A percentile compares a stretch with the other conserved stretches of the same genome.
phyloP scores from a whole-genome alignment of 805 yeast genomes.

The Hanseniaspora vineae region DNA sequence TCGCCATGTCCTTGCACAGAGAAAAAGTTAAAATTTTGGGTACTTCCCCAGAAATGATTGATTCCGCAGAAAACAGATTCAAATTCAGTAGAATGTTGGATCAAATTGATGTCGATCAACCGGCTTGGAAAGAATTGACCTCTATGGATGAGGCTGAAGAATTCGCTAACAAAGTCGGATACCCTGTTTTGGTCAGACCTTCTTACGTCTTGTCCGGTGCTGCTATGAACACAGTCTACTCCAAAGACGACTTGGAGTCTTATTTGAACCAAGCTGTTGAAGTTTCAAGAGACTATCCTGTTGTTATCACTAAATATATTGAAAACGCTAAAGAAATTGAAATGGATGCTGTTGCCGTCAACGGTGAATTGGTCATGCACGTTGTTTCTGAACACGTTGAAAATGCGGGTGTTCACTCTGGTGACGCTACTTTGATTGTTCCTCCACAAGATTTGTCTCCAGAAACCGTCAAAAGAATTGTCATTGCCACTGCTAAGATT shows the following conservation, averaged over 20 bases:
- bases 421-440: constrained; percentile 90
- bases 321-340: constrained; percentile 95
- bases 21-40: constrained; percentile 85
- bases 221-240: constrained; percentile 89
- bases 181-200: constrained; percentile 95
- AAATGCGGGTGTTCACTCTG: constrained; percentile 97
- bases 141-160: constrained; percentile 72
- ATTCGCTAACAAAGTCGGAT: constrained; percentile 78
- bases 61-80: constrained; percentile 96
- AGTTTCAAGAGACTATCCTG: constrained; percentile 94
- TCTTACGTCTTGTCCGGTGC: constrained; percentile 97
- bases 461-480: constrained; percentile 54
- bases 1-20: constrained; percentile 70
- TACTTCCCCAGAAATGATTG: constrained; percentile 89
- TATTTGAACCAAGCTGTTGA: constrained; percentile 81
- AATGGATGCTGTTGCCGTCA: constrained; percentile 88
- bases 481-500: constrained; percentile 84
- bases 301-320: constrained; percentile 90
- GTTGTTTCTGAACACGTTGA: constrained; percentile 97
- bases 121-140: constrained; percentile 92
- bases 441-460: constrained; percentile 80
- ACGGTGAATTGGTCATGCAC: constrained; percentile 83
- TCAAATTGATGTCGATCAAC: constrained; percentile 89
- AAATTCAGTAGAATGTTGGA: constrained; percentile 91
- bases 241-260: constrained; percentile 63